phyloP scores from a whole-genome alignment of 129 eudicot species.

The Flaveria bidentis region DNA sequence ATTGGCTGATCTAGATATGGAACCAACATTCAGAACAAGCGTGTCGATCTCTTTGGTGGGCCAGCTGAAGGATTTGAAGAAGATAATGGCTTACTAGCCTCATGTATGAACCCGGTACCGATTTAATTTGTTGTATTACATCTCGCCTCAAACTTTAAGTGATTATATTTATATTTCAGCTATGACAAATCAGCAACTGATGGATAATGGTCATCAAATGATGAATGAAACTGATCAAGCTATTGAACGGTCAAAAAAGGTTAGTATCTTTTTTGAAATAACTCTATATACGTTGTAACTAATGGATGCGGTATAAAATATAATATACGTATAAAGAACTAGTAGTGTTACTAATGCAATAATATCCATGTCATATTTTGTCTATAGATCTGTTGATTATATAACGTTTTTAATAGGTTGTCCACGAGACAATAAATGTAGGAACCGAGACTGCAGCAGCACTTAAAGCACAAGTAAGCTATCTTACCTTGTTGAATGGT shows the following conservation, averaged over 20 bases:
- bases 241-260: conserved; percentile 90
- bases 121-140: conserved; percentile 7
- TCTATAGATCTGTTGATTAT: background rate
- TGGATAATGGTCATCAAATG: conserved; percentile 83
- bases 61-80: conserved; percentile 67
- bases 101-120: conserved; percentile 56
- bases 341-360: background rate
- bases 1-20: conserved; percentile 58
- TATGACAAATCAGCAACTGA: conserved; percentile 84
- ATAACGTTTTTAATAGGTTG: conserved; percentile 48
- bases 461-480: conserved; percentile 81
- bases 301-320: background rate
- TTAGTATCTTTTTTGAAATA: conserved; percentile 27
- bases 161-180: conserved; percentile 48
- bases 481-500: conserved; percentile 21
- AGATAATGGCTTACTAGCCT: conserved; percentile 79
- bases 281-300: conserved; percentile 1
- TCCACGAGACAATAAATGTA: conserved; percentile 79
- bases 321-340: background rate
- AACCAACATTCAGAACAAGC: conserved; percentile 72
- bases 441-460: conserved; percentile 96
- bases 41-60: conserved; percentile 91
- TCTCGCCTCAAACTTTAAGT: background rate
- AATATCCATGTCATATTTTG: conserved; percentile 8
- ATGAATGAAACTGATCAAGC: conserved; percentile 98